phyloP scores from a whole-genome alignment of 768 basidiomycete genomes.

The Serendipita sp. region DNA sequence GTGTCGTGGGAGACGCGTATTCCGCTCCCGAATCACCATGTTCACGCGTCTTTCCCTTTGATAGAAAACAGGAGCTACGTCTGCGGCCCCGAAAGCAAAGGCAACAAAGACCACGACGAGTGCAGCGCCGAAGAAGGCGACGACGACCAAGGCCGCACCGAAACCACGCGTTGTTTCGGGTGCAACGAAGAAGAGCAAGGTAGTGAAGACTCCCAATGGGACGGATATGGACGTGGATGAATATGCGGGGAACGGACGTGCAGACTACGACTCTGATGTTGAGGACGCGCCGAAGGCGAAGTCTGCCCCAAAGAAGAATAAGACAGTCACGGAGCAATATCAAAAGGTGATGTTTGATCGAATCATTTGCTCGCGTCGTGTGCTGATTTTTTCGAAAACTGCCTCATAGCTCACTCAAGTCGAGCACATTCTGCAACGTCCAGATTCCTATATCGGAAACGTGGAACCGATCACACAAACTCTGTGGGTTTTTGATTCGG shows the following conservation, averaged over 20 bases:
- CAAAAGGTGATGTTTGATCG: conserved; percentile 42
- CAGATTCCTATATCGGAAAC: conserved; percentile 93
- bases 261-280: conserved; percentile 18
- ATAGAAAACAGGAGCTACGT: conserved; percentile 9
- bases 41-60: conserved; percentile 18
- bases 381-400: conserved; percentile 8
- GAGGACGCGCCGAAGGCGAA: conserved; percentile 14
- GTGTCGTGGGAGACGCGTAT: not conserved
- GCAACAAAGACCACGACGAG: conserved; percentile 7
- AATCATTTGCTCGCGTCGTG: not conserved
- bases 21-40: conserved; percentile 27
- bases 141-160: conserved; percentile 25
- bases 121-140: conserved; percentile 17
- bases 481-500: conserved; percentile 91
- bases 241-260: conserved; percentile 24
- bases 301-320: conserved; percentile 42
- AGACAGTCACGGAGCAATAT: conserved; percentile 82
- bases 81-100: conserved; percentile 11
- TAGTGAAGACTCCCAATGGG: conserved; percentile 44
- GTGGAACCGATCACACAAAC: conserved; percentile 71
- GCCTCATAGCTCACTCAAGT: conserved; percentile 67
- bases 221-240: conserved; percentile 30
- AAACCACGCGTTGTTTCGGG: conserved; percentile 16
- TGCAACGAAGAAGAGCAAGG: conserved; percentile 42
- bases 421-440: conserved; percentile 84